These are phyloP conservation scores for Zygoascus sp. DNA, from an alignment of 1,139 yeast genomes.

Conservation along the genomic window DNA sequence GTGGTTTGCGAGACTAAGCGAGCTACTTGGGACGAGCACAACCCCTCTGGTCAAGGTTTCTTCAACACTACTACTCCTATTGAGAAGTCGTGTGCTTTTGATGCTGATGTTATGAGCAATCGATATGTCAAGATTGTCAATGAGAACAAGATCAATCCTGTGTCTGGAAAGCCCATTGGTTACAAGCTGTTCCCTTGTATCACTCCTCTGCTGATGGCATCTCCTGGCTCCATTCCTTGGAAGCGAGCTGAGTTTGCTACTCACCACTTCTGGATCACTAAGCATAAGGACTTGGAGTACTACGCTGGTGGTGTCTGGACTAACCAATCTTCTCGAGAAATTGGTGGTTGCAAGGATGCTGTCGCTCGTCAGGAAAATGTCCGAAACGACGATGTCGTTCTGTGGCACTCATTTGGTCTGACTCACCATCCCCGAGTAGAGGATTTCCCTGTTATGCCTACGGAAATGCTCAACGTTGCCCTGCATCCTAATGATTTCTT, in stretches of 20 bases:
- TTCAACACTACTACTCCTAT: constrained; percentile 58
- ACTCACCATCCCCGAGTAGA: constrained; percentile 86
- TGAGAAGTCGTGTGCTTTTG: constrained; percentile 69
- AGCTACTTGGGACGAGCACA: constrained; percentile 54
- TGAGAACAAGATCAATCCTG: constrained; percentile 71
- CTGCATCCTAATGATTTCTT: constrained; percentile 76
- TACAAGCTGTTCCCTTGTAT: constrained; percentile 79
- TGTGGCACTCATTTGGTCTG: constrained; percentile 84
- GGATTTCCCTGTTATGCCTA: constrained; percentile 94
- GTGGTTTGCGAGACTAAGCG: constrained; percentile 69
- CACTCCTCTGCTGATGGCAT: constrained; percentile 69
- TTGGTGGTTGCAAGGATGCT: constrained; percentile 64
- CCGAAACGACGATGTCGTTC: constrained; percentile 74
- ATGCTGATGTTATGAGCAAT: constrained; percentile 71
- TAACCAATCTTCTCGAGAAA: constrained; percentile 62
- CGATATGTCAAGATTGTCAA: constrained; percentile 71
- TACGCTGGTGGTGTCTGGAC: constrained; percentile 79
- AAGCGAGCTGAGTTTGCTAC: constrained; percentile 70
- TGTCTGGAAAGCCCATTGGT: constrained; percentile 74
- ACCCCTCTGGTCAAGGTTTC: constrained; percentile 76
- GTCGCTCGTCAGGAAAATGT: constrained; percentile 60
- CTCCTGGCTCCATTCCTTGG: constrained; percentile 54
- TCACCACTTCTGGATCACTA: constrained; percentile 72
- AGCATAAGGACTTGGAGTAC: constrained; percentile 61
- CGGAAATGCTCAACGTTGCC: constrained; percentile 60